Percentiles rank a stretch among this genome's conserved stretches.
Evolutionary conservation across 345 rosid species (phyloP).

Genomic region (Salix suchowensis): DNA sequence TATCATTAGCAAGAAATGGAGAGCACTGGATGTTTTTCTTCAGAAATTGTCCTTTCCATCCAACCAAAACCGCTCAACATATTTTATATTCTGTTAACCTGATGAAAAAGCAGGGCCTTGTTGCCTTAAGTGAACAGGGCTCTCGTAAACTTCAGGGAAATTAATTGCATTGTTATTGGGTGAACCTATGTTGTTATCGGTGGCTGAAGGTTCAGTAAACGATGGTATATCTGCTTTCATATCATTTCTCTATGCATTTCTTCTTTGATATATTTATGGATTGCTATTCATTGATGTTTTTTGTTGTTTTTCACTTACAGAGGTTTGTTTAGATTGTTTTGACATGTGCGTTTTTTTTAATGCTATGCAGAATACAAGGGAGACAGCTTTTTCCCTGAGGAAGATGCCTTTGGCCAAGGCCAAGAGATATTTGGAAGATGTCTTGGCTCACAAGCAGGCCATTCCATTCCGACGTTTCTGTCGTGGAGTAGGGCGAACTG

Average conservation of each 20-base stretch:
- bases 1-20: neutral
- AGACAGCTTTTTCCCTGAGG: slow-evolving; percentile 82
- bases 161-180: slow-evolving; percentile 48
- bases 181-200: slow-evolving; percentile 38
- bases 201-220: slow-evolving; percentile 52
- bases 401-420: slow-evolving; percentile 85
- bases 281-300: neutral
- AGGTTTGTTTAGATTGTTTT: neutral
- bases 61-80: neutral
- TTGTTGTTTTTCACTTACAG: neutral
- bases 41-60: neutral
- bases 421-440: slow-evolving; percentile 95
- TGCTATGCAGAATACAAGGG: slow-evolving; percentile 68
- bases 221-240: slow-evolving; percentile 16
- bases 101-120: slow-evolving; percentile 35
- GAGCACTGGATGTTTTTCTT: neutral
- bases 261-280: neutral
- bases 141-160: slow-evolving; percentile 31
- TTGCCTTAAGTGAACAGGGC: slow-evolving; percentile 28
- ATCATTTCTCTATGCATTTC: neutral
- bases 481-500: slow-evolving; percentile 98
- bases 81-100: slow-evolving; percentile 7
- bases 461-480: slow-evolving; percentile 98
- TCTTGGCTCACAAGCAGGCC: slow-evolving; percentile 92
- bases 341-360: neutral